Evolutionary conservation across 2,329 filamentous ascomycete genomes (phyloP).

Genomic region (Fusarium buxicola): DNA sequence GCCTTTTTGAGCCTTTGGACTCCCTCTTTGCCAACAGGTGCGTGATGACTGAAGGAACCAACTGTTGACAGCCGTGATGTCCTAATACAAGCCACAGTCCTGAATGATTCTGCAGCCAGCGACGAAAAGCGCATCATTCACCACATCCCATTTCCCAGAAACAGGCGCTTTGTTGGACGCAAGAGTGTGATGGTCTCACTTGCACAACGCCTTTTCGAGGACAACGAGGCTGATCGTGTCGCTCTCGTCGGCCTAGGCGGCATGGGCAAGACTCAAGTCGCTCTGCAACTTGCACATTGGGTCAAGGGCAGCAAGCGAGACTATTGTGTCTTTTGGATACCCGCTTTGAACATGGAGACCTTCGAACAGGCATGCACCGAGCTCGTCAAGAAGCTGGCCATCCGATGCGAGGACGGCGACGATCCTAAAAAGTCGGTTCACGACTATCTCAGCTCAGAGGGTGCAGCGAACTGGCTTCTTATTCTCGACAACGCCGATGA

Average conservation of each 20-base stretch:
- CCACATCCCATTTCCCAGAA: background rate
- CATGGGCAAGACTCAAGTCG: constrained; percentile 30
- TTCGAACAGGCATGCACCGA: constrained; percentile 14
- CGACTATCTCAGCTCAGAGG: constrained; percentile 29
- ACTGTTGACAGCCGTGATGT: background rate
- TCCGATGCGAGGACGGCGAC: background rate
- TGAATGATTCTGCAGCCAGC: background rate
- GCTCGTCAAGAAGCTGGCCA: background rate
- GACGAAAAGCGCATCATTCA: background rate
- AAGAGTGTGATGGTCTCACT: background rate
- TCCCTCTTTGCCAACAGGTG: background rate
- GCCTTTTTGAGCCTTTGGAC: constrained; percentile 4
- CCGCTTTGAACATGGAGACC: constrained; percentile 13
- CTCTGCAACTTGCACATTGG: constrained; percentile 20
- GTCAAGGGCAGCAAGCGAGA: constrained; percentile 7
- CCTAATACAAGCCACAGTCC: background rate
- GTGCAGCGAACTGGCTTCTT: constrained; percentile 40
- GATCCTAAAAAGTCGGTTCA: constrained; percentile 8
- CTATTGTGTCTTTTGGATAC: constrained; percentile 23
- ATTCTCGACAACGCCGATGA: constrained; percentile 45
- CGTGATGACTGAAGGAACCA: background rate
- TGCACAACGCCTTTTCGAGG: background rate
- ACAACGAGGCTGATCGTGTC: background rate
- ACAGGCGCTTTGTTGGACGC: background rate
- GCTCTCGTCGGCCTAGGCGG: constrained; percentile 12